These are phyloP conservation scores for Apiospora phragmitis DNA, from an alignment of 2,329 filamentous ascomycete species.

Conservation along the genomic window DNA sequence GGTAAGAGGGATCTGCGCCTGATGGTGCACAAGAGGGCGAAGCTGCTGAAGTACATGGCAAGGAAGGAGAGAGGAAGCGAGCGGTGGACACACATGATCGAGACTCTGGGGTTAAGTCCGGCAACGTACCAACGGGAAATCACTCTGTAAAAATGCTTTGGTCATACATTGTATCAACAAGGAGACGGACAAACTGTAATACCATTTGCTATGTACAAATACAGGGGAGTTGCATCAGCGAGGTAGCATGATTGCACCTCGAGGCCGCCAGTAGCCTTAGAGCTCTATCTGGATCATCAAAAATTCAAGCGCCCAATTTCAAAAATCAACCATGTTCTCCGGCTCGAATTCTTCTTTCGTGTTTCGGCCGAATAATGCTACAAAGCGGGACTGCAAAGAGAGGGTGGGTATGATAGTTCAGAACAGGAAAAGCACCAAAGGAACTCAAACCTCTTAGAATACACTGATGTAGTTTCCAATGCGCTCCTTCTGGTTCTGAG, in stretches of 20 bases:
- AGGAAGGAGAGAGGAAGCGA: slow-evolving; percentile 87
- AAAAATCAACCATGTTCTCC: slow-evolving; percentile 15
- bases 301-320: slow-evolving; percentile 14
- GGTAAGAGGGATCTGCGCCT: slow-evolving; percentile 89
- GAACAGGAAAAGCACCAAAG: slow-evolving; percentile 9
- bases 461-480: slow-evolving; percentile 99
- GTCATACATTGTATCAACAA: slow-evolving; percentile 21
- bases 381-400: slow-evolving; percentile 32
- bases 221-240: slow-evolving; percentile 29
- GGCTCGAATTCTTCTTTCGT: slow-evolving; percentile 24
- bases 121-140: slow-evolving; percentile 93
- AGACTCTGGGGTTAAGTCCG: slow-evolving; percentile 81
- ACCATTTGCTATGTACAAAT: slow-evolving; percentile 47
- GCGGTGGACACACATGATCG: slow-evolving; percentile 83
- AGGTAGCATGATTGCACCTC: background rate
- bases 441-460: slow-evolving; percentile 58
- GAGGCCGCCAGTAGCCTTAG: slow-evolving; percentile 5
- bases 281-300: slow-evolving; percentile 12
- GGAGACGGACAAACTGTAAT: slow-evolving; percentile 14
- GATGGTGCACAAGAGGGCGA: slow-evolving; percentile 86
- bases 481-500: slow-evolving; percentile 98
- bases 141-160: slow-evolving; percentile 54
- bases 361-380: slow-evolving; percentile 46
- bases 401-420: slow-evolving; percentile 18
- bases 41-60: slow-evolving; percentile 82